Evolutionary conservation across 2,329 filamentous ascomycete genomes (phyloP).

Genomic region (Arthrobotrys conoides): DNA sequence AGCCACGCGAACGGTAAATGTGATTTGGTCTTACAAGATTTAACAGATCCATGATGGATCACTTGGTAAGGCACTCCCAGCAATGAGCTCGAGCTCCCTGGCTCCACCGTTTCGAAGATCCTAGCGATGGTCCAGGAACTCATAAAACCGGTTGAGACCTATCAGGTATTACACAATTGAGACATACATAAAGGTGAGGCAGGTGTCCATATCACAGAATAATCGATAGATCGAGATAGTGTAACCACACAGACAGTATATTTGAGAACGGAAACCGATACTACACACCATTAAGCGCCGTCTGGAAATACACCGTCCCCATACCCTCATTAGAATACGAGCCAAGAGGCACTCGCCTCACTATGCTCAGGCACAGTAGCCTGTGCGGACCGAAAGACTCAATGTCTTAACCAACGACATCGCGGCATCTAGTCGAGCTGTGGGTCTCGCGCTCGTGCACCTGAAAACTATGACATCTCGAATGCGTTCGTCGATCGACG

Average conservation of each 20-base stretch:
- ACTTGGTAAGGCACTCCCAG: conserved; percentile 35
- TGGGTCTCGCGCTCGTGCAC: conserved; percentile 51
- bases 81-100: conserved; percentile 53
- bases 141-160: conserved; percentile 40
- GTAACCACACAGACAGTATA: conserved; percentile 38
- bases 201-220: conserved; percentile 25
- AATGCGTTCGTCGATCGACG: conserved; percentile 35
- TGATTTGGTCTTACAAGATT: conserved; percentile 40
- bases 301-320: conserved; percentile 45
- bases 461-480: conserved; percentile 40
- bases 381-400: conserved; percentile 35
- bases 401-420: conserved; percentile 47
- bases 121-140: conserved; percentile 23
- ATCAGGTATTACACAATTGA: conserved; percentile 51
- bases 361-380: conserved; percentile 28
- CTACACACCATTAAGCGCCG: conserved; percentile 43
- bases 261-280: conserved; percentile 20
- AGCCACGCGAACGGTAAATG: conserved; percentile 48
- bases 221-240: conserved; percentile 19
- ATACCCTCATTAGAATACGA: conserved; percentile 33
- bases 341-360: conserved; percentile 50
- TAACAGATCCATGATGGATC: conserved; percentile 33
- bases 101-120: conserved; percentile 49
- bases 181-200: conserved; percentile 51
- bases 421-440: conserved; percentile 50